Percentiles rank a stretch among this genome's conserved stretches.
Evolutionary conservation across 768 basidiomycete species (phyloP).

Genomic region (Holtermanniella nyarrowii): DNA sequence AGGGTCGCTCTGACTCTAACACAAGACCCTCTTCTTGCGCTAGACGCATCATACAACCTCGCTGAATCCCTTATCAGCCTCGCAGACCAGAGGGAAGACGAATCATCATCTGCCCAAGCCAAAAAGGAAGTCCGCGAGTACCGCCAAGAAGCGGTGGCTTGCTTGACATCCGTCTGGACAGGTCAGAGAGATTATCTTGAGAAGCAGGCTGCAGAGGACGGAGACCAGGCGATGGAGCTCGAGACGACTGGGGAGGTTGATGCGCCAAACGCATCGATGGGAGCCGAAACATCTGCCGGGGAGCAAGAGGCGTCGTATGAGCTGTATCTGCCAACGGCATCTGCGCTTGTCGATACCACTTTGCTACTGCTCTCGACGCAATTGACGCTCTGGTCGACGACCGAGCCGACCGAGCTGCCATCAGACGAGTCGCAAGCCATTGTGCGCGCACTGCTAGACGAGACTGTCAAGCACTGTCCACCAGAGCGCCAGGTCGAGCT

Average conservation of each 20-base stretch:
- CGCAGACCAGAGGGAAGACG: conserved; percentile 34
- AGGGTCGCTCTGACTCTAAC: conserved; percentile 20
- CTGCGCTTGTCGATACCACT: conserved; percentile 27
- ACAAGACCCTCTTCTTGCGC: conserved; percentile 21
- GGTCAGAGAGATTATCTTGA: conserved; percentile 33
- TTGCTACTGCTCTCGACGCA: conserved; percentile 17
- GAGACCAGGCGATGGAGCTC: neutral
- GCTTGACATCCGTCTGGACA: conserved; percentile 22
- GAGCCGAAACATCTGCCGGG: conserved; percentile 4
- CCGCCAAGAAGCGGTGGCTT: conserved; percentile 23
- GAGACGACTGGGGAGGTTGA: conserved; percentile 19
- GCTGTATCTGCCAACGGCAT: conserved; percentile 27
- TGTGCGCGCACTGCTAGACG: conserved; percentile 22
- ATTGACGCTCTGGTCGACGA: conserved; percentile 24
- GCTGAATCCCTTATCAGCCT: conserved; percentile 25
- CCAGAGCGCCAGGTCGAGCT: conserved; percentile 27
- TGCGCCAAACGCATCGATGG: neutral
- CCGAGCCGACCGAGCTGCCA: conserved; percentile 10
- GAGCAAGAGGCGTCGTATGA: conserved; percentile 21
- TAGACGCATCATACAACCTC: conserved; percentile 36
- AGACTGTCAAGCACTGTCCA: conserved; percentile 10
- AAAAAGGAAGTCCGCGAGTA: conserved; percentile 11
- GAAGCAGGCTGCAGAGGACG: neutral
- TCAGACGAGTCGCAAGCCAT: conserved; percentile 15
- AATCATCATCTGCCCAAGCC: conserved; percentile 4